phyloP scores from a whole-genome alignment of 2,329 filamentous ascomycete genomes.

The Aspergillus sp. region DNA sequence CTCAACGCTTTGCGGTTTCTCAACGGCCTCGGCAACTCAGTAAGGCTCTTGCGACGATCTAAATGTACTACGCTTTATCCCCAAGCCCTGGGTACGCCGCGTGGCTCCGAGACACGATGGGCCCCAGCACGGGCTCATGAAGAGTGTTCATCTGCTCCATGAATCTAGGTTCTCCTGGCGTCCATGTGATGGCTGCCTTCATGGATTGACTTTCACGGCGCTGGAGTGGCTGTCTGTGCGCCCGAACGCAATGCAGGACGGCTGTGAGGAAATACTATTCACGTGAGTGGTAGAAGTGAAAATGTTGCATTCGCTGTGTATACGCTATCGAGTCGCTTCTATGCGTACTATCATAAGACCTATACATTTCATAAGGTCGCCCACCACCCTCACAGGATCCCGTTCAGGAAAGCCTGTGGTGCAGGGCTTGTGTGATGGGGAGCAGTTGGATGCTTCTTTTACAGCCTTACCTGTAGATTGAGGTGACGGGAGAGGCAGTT shows the following conservation, averaged over 20 bases:
- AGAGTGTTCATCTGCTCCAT: not conserved
- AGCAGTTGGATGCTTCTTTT: conserved; percentile 45
- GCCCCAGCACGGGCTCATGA: not conserved
- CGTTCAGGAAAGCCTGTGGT: conserved; percentile 3
- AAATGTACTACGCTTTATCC: not conserved
- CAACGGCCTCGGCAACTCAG: not conserved
- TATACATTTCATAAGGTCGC: conserved; percentile 10
- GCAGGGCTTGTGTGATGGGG: conserved; percentile 34
- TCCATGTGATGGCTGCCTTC: not conserved
- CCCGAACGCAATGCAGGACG: not conserved
- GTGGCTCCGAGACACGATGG: not conserved
- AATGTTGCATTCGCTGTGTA: conserved; percentile 3
- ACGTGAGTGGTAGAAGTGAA: not conserved
- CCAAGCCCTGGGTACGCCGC: not conserved
- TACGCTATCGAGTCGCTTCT: conserved; percentile 1
- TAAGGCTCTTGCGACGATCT: not conserved
- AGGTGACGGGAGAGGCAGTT: conserved; percentile 39
- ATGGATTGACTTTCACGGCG: not conserved
- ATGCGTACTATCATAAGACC: conserved; percentile 2
- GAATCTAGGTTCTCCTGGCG: not conserved
- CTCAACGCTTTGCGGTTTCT: too few relatives aligned
- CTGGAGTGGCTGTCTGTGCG: not conserved
- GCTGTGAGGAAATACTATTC: not conserved
- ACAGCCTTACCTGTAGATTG: conserved; percentile 33
- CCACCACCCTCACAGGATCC: conserved; percentile 17